These are phyloP conservation scores for Trypanosoma cruzi DNA, from an alignment of 208 protist genomes.

Conservation along the genomic window DNA sequence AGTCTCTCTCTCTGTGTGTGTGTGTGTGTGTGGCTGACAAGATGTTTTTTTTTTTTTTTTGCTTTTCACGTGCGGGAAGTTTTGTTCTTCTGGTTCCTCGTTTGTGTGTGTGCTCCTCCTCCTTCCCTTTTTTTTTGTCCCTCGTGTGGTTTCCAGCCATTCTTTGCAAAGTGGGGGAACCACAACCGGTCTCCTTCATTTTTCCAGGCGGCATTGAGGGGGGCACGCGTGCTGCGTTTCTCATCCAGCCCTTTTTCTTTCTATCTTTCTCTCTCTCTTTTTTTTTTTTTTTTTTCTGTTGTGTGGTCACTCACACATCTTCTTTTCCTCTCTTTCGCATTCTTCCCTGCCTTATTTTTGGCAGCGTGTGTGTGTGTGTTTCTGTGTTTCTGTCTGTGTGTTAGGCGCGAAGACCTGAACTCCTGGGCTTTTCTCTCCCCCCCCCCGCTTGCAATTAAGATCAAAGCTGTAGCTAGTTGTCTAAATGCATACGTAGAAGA, in stretches of 20 bases:
- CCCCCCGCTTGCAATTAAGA: background rate
- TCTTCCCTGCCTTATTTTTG: background rate
- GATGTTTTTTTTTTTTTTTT: background rate
- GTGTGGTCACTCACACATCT: background rate
- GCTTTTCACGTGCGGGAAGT: background rate
- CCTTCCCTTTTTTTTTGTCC: too few species aligned
- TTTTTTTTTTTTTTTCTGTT: background rate
- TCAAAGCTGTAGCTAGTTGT: background rate
- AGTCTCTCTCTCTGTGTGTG: too few species aligned
- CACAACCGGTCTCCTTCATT: too few species aligned
- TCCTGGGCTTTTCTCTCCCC: background rate
- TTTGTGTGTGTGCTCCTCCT: too few species aligned
- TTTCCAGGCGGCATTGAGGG: too few species aligned
- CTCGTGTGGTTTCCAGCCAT: too few species aligned
- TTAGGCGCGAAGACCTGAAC: too few species aligned
- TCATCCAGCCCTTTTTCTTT: constrained; percentile 15
- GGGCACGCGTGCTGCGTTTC: constrained; percentile 7
- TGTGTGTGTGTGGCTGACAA: background rate
- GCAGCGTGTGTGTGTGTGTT: constrained; percentile 3
- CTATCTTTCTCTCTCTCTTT: background rate
- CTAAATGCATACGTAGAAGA: background rate
- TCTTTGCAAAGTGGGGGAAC: too few species aligned
- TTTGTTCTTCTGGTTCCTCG: too few species aligned
- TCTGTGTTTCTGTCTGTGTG: background rate
- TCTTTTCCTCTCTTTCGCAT: background rate